Base-by-base conservation (phyloP, 208 protist species). In the Crithidia thermophila region DNA sequence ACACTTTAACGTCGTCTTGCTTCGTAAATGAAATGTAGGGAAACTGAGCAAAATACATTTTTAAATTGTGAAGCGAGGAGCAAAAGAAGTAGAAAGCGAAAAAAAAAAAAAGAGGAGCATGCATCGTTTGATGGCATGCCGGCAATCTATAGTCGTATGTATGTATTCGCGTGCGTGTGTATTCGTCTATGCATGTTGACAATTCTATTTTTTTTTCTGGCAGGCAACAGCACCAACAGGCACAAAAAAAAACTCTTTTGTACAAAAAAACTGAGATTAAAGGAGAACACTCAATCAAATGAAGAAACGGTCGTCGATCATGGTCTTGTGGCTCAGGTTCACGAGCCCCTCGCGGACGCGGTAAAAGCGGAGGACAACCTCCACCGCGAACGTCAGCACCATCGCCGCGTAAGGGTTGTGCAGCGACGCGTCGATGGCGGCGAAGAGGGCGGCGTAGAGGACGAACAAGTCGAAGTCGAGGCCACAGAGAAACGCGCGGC, bases 271-370 rank as follows among this genome's bases (percentile, higher is more conserved):
- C 21, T 8, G 2, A 50, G 16, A 18, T 20, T 4, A 63, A 63
- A 4, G 11, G 21, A 28, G 37, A 28, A n/a, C n/a, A n/a, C n/a
- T n/a, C n/a, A n/a, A n/a, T 69, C 60, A 95, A 37, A 94, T 36
- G 47, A 96, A 94, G 58, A 96, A 94, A 21, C 83, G 55, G 52
- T 81, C 78, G 56, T 96, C 88, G 40, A 94, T 89, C 50, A 94
- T 77, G 2, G 88, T 92, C 42, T 96, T 96, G 16, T 62, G 59
- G 49, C 88, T 85, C 13, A 96, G 50, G 50, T 96, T 96, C 10
- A 69, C 71, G 8, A 86, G 30, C 6, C 91, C 88, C 34, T 94
- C 81, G 46, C 47, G 25, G 11, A 59, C 72, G 21, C 88, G 75
- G 55, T 91, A 94, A 30, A 77, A 85, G 4, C 42, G 49, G 9